A percentile compares a stretch with the other conserved stretches of the same genome.
phyloP scores from a whole-genome alignment of 352 stramenopile genomes.

The Globisporangium nodosum region DNA sequence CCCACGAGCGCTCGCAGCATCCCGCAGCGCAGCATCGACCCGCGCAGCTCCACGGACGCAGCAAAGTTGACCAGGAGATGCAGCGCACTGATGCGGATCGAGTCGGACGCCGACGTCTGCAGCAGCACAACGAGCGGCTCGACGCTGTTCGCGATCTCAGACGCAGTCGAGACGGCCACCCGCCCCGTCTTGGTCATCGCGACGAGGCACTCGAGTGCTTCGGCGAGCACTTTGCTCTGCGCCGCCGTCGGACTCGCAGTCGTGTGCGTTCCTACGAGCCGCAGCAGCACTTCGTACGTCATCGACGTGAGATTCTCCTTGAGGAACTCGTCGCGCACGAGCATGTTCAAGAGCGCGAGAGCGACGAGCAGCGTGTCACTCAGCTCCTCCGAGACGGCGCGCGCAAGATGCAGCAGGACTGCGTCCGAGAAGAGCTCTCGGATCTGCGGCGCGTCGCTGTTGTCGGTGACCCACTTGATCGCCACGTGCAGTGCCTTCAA shows the following conservation, averaged over 20 bases:
- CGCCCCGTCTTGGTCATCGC: conserved; percentile 37
- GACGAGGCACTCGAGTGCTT: conserved; percentile 45
- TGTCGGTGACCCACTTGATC: conserved; percentile 37
- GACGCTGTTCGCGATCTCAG: conserved; percentile 33
- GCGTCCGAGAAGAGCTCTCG: conserved; percentile 21
- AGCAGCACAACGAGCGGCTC: conserved; percentile 47
- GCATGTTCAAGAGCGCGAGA: conserved; percentile 39
- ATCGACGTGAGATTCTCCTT: conserved; percentile 46
- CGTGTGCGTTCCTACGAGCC: conserved; percentile 26
- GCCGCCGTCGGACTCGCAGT: conserved; percentile 1
- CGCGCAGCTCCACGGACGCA: conserved; percentile 31
- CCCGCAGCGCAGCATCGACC: conserved; percentile 33
- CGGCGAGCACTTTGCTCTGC: conserved; percentile 29
- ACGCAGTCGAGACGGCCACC: conserved; percentile 20
- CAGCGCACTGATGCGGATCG: conserved; percentile 43
- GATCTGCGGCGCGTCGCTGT: conserved; percentile 22
- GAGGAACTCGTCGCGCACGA: conserved; percentile 42
- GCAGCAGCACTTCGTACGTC: conserved; percentile 60
- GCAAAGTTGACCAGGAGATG: conserved; percentile 74
- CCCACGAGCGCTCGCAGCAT: conserved; percentile 33
- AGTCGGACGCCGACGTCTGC: conserved; percentile 15
- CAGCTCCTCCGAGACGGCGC: conserved; percentile 41
- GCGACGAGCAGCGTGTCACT: conserved; percentile 31
- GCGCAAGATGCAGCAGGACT: conserved; percentile 39
- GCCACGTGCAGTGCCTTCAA: conserved; percentile 39